Evolutionary conservation across 768 basidiomycete genomes (phyloP).

Genomic region (Mycena galericulata): DNA sequence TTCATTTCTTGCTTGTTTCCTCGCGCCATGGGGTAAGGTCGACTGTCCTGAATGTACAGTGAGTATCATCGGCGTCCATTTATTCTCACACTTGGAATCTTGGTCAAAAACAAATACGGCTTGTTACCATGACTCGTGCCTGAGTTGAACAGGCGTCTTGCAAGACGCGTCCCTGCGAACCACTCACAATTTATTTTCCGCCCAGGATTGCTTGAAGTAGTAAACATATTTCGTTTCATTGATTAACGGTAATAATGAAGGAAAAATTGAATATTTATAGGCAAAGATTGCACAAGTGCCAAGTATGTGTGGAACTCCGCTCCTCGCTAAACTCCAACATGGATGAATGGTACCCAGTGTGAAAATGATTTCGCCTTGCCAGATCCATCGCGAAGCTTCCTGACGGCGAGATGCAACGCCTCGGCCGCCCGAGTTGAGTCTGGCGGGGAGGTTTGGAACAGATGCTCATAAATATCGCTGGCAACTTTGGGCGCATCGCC

Average conservation of each 20-base stretch:
- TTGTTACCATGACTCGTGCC: not conserved
- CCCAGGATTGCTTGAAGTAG: not conserved
- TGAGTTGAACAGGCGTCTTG: not conserved
- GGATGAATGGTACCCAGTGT: not conserved
- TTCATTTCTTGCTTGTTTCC: not conserved
- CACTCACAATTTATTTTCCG: not conserved
- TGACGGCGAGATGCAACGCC: slow-evolving; percentile 3
- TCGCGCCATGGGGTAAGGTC: not conserved
- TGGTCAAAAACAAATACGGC: not conserved
- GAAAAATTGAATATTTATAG: not conserved
- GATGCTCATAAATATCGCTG: slow-evolving; percentile 8
- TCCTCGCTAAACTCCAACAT: slow-evolving; percentile 1
- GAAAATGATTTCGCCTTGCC: not conserved
- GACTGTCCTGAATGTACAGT: not conserved
- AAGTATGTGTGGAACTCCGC: not conserved
- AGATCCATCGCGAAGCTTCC: not conserved
- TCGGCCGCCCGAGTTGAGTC: not conserved
- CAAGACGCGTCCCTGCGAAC: not conserved
- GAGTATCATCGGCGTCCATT: not conserved
- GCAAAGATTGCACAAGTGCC: not conserved
- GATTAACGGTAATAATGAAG: not conserved
- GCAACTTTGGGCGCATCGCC: not conserved
- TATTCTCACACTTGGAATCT: not conserved
- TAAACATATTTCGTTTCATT: not conserved
- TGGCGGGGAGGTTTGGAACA: not conserved